Evolutionary conservation across 345 rosid genomes (phyloP), one percentile per base, ranked within the genome.

Genomic region (Hibiscus syriacus): DNA sequence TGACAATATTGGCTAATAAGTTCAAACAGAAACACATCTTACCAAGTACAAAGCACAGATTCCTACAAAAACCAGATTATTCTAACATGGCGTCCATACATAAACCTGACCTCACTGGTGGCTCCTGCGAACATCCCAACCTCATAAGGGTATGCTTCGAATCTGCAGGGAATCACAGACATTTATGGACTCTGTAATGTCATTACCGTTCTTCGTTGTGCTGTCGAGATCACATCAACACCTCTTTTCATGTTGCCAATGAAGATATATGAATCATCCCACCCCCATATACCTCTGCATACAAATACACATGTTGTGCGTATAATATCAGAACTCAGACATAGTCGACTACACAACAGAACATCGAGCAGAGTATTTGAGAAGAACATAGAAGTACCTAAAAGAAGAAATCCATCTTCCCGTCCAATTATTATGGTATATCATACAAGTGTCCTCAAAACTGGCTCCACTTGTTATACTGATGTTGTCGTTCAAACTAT

Each of bases 331-430:
- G 12, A 10, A 29, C 22, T 16, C 20, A 30, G 6, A 11, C 10
- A 26, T 55, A 13, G 43, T 56, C 8, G 36, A n/a, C 7, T 60
- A 11, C 29, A 60, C n/a, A 1, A 60, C 4, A 54, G 26, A 58
- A 45, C 30, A 70, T 65, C 23, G 32, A 30, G 25, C 54, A 29
- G 17, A 34, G 59, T 25, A n/a, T 30, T 34, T 17, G 9, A 43
- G 56, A 36, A 26, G 27, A 55, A 43, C 38, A 5, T 11, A 63
- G 9, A 22, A 5, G 3, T 30, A 87, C 92, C 86, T 93, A 82
- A 93, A 89, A n/a, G n/a, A n/a, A n/a, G n/a, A n/a, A n/a, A n/a
- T n/a, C 92, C 92, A 89, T 48, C 90, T 77, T 69, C 84, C 84
- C 2, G 97, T 89, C 50, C 32, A 70, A 75, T 90, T 93, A 25